Base-by-base conservation (phyloP, 129 eudicot genomes). In the Helichrysum umbraculigerum region DNA sequence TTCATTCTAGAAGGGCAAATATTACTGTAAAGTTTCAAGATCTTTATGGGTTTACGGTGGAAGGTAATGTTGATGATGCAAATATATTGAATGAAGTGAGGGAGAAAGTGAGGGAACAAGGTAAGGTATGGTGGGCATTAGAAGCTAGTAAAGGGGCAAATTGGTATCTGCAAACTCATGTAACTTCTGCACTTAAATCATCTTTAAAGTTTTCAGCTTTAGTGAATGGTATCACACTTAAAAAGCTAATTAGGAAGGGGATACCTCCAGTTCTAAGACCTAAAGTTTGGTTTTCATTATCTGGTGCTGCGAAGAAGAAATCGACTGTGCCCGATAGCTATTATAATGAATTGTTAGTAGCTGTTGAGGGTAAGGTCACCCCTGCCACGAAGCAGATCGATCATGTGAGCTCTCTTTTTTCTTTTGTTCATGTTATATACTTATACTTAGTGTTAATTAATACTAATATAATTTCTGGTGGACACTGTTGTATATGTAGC, bases 41-140 rank as follows among this genome's bases (percentile, higher is more conserved):
- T 86, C 86, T 93, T 70, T 93, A 93, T 83, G 97, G 96, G 56
- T 93, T 93, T 76, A 88, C 92, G 4, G 98, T 93, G 28, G 98
- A 93, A 88, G 98, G 98, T 8, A 90, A 93, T 93, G 98, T 93
- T 44, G 98, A 93, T 84, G 98, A 93, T 85, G 98, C 92, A 3
- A 93, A 93, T 68, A 83, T 88, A 70, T 79, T 93, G 88, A 93
- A 93, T 84, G 98, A 93, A 66, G 98, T 93, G 68, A 85, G 98
- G 19, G 98, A 93, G 80, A 93, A 90, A 76, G 98, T 90, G 76
- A 90, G 91, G 88, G 76, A 93, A 73, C 98, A 93, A 63, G 97
- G 91, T 69, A 85, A 71, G 83, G 97, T 89, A 58, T 93, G 98
- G 98, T 93, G 97, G 97, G 89, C 89, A 42, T 59, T 93, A 77